phyloP scores from a whole-genome alignment of 352 stramenopile genomes.

The Pythium dissimile region DNA sequence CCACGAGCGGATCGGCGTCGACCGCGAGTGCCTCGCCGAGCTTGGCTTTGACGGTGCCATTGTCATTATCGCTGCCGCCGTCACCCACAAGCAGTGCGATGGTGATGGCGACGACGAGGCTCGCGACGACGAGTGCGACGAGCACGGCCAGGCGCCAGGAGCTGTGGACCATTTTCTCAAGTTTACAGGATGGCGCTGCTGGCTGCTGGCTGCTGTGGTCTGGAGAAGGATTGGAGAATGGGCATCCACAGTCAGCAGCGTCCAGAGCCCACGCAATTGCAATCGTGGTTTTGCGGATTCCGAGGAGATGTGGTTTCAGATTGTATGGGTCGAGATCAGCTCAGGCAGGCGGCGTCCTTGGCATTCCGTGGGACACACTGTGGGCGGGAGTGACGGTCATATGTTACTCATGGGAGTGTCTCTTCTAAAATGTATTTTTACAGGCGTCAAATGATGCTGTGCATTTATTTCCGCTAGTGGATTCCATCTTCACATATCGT shows the following conservation, averaged over 20 bases:
- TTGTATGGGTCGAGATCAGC: no score
- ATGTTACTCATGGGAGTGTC: background rate
- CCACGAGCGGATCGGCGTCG: conserved; percentile 7
- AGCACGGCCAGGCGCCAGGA: background rate
- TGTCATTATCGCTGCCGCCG: background rate
- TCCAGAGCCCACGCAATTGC: no score
- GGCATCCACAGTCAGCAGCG: no score
- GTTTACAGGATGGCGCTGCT: background rate
- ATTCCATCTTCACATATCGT: background rate
- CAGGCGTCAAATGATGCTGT: background rate
- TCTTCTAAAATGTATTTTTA: background rate
- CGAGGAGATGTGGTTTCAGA: no score
- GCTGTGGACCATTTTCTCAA: background rate
- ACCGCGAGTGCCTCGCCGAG: background rate
- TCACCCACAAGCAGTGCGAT: background rate
- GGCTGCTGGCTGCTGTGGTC: background rate
- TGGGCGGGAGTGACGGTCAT: background rate
- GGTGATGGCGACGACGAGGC: background rate
- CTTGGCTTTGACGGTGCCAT: background rate
- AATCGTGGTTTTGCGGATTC: no score
- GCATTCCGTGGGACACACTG: background rate
- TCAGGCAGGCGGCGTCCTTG: background rate
- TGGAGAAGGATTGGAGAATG: no score
- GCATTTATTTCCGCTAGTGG: background rate
- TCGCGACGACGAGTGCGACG: background rate